phyloP scores from a whole-genome alignment of 2,329 filamentous ascomycete species.

The Colletotrichum liaoningense region DNA sequence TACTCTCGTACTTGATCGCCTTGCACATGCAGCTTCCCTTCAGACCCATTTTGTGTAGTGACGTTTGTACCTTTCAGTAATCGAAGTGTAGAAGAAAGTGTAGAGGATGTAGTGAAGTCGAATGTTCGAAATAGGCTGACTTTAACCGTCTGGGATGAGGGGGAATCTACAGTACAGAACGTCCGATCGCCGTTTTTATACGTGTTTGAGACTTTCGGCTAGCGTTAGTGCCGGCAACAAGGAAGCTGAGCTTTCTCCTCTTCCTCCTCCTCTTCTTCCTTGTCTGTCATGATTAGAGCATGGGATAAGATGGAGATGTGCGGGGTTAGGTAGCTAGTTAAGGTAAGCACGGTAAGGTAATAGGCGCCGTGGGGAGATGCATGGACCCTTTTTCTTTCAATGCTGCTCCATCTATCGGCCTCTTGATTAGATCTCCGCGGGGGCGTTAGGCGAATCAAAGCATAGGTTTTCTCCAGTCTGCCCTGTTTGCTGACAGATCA shows the following conservation, averaged over 20 bases:
- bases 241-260: background rate
- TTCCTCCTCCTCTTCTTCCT: background rate
- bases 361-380: background rate
- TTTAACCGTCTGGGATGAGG: background rate
- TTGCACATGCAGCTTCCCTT: slow-evolving; percentile 51
- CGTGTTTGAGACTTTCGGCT: slow-evolving; percentile 28
- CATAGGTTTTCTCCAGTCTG: background rate
- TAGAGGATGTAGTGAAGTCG: background rate
- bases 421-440: background rate
- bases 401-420: background rate
- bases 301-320: background rate
- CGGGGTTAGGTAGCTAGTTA: background rate
- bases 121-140: background rate
- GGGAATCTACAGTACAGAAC: background rate
- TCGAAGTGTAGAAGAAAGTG: background rate
- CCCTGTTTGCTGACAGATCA: background rate
- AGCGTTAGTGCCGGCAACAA: slow-evolving; percentile 12
- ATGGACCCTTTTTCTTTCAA: background rate
- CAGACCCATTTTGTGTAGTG: slow-evolving; percentile 24
- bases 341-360: background rate
- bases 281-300: background rate
- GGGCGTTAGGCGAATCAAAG: background rate
- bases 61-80: background rate
- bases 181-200: slow-evolving; percentile 17
- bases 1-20: slow-evolving; percentile 47